Base-by-base conservation (phyloP, 768 basidiomycete species). In the Serendipita sp. region DNA sequence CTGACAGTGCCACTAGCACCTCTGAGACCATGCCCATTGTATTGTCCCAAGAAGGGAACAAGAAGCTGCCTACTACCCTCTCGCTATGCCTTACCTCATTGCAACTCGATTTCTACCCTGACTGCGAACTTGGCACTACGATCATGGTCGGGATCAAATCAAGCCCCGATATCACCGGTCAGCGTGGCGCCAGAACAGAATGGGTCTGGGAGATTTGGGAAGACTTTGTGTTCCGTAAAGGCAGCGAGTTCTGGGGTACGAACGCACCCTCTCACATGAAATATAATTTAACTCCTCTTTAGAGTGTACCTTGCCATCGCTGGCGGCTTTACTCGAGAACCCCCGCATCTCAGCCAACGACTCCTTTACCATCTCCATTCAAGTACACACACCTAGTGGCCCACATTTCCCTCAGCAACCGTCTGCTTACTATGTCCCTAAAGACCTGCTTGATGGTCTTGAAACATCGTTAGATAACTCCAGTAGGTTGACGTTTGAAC, bases 151-250 rank as follows among this genome's bases (percentile, higher is more conserved):
- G 84, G 11, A 84, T 89, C 66, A 86, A 84, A 69, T 83, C 81
- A 52, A 80, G 83, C 68, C 80, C 82, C 65, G 80, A 83, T 67
- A 77, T 80, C 56, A 73, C 75, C 10, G 86, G 86, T 3, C 80
- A 83, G 69, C 78, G 84, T 10, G 81, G 83, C 3, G 81, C 83
- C 0, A 81, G 85, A 15, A 76, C 84, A 35, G 81, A 86, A 46
- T 89, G 86, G 85, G 76, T 84, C 30, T 89, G 86, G 86, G 83
- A 87, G 65, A 75, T 75, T 64, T 86, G 85, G 83, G 81, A 86
- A 66, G 84, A 86, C 66, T 88, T 82, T 81, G 78, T 81, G 1
- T 90, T 88, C 74, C 76, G 86, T 47, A 79, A 78, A 62, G 85
- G 85, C 63, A 81, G 80, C 63, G 86, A 89, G 75, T 85, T 86